Evolutionary conservation across 352 stramenopile genomes (phyloP), one percentile per base, ranked within the genome.

Genomic region (Ophiocytium majus): DNA sequence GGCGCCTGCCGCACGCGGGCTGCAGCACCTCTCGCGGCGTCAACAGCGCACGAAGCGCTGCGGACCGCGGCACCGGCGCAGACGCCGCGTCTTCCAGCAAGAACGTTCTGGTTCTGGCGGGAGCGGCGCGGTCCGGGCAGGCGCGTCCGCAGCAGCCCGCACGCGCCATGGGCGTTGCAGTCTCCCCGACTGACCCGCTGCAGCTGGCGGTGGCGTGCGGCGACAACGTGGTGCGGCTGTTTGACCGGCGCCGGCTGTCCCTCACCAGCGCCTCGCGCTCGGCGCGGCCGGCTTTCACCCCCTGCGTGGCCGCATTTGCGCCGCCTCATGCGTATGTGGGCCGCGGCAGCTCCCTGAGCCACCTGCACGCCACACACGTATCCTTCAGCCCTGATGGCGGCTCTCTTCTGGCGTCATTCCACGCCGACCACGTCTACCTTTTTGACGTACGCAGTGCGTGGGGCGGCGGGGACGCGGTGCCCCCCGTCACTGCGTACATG

Each of bases 171-270:
- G 63, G 80, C 34, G 23, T 85, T 23, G 80, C 79, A 17, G 79
- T 82, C 64, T 83, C 81, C 66, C 84, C 84, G 14, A 32, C 64
- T 1, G 71, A 85, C 49, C 79, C 63, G 14, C 28, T 80, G 50
- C 43, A 76, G 35, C 82, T 87, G 32, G 82, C 85, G 10, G 83
- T 89, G 36, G 85, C 82, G 32, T 83, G 78, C 43, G 85, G 85
- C 19, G 85, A 87, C 50, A 34, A 76, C 23, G 63, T 82, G 23
- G 85, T 82, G n/a, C 79, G 82, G 49, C 50, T 89, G 10, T 89
- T 66, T 35, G 82, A 86, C 64, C 66, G 66, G 32, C 66, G 66
- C 5, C 66, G 66, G 5, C 66, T 78, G 35, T 78, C 66, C 5
- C 66, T 78, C 5, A 17, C 35, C 5, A 17, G 5, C 5, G 66